Conservation (phyloP, 129 eudicot genomes). For the Gnaphalium uliginosum region DNA sequence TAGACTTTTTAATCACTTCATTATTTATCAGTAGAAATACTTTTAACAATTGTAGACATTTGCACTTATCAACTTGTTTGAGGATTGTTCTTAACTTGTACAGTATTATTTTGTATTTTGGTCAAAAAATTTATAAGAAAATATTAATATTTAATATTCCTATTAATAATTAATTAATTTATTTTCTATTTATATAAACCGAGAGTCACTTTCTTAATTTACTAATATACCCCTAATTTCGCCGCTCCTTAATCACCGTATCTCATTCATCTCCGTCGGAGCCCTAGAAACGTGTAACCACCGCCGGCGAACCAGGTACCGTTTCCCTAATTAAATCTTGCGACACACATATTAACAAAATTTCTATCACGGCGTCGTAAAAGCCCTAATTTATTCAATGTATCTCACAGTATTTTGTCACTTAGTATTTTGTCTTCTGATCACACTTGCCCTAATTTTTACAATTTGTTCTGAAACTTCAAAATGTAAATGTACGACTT, state of each 20-base stretch:
- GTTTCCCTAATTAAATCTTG: background rate
- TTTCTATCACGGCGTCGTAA: background rate
- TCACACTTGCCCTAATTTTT: conserved; percentile 17
- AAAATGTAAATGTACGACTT: background rate
- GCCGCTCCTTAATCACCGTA: background rate
- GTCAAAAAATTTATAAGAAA: too few species aligned
- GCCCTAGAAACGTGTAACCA: conserved; percentile 12
- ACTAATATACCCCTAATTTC: background rate
- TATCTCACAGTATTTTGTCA: background rate
- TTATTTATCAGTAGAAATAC: too few species aligned
- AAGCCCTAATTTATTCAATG: background rate
- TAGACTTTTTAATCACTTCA: too few species aligned
- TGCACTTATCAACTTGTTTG: too few species aligned
- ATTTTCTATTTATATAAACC: too few species aligned
- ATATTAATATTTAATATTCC: too few species aligned
- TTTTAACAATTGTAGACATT: too few species aligned
- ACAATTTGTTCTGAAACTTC: background rate
- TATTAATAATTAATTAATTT: too few species aligned
- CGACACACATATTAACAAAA: background rate
- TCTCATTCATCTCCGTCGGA: conserved; percentile 14
- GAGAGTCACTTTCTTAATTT: background rate
- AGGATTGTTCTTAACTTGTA: too few species aligned
- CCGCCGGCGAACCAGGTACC: conserved; percentile 18
- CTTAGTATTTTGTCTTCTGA: background rate
- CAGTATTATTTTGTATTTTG: too few species aligned